phyloP scores from a whole-genome alignment of 768 basidiomycete species.

The Boletus speciosus region DNA sequence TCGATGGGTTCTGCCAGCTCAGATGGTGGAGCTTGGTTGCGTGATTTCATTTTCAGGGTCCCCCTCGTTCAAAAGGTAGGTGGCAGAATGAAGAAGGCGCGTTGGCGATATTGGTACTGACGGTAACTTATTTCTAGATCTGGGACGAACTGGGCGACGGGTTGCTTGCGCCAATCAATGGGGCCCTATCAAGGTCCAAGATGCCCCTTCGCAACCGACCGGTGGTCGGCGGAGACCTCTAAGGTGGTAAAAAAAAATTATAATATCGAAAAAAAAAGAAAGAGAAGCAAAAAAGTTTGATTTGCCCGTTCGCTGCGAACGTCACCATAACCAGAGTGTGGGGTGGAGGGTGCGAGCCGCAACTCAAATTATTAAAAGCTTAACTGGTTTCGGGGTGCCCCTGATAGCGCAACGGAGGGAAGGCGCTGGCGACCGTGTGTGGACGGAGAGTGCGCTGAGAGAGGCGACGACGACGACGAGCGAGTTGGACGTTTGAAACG shows the following conservation, averaged over 20 bases:
- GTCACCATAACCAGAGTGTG: slow-evolving; percentile 11
- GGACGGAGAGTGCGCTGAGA: not conserved
- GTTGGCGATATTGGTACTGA: slow-evolving; percentile 3
- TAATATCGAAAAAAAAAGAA: not conserved
- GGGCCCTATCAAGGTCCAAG: not conserved
- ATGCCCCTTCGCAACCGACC: not conserved
- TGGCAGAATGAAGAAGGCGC: slow-evolving; percentile 3
- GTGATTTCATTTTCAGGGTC: slow-evolving; percentile 5
- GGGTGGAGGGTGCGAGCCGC: slow-evolving; percentile 12
- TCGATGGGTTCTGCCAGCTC: not conserved
- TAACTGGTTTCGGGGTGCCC: slow-evolving; percentile 8
- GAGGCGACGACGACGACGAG: not conserved
- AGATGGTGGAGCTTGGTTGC: not conserved
- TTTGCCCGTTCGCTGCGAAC: not conserved
- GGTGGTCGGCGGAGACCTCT: not conserved
- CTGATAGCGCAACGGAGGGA: not conserved
- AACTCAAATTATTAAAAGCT: slow-evolving; percentile 28
- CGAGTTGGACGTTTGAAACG: not conserved
- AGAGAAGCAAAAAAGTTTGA: not conserved
- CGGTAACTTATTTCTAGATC: slow-evolving; percentile 8
- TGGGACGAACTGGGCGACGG: slow-evolving; percentile 6
- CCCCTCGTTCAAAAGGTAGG: slow-evolving; percentile 5
- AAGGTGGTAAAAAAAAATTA: not conserved
- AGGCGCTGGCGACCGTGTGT: not conserved
- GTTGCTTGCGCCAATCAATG: not conserved